Conservation (phyloP, 2,329 filamentous ascomycete genomes). For the Alternaria rosae region DNA sequence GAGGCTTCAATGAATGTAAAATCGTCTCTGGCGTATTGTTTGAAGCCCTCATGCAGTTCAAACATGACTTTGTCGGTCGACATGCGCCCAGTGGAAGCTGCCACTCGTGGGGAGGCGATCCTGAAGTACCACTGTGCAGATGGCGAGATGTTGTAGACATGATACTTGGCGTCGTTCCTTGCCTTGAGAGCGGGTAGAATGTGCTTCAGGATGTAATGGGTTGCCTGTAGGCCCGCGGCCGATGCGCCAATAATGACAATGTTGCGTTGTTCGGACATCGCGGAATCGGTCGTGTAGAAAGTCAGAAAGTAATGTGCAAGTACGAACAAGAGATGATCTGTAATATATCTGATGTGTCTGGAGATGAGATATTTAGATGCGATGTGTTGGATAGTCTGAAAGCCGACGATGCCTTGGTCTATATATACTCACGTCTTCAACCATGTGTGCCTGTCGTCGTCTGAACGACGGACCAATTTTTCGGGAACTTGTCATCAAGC, state of each 20-base stretch:
- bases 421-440: conserved; percentile 3
- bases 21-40: conserved; percentile 56
- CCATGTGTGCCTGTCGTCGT: background rate
- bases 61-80: conserved; percentile 58
- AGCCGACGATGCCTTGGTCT: background rate
- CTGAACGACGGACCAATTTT: conserved; percentile 1
- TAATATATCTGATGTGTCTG: background rate
- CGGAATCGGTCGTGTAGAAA: background rate
- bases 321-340: background rate
- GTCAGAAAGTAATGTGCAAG: background rate
- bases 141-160: conserved; percentile 63
- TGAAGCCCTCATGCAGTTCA: conserved; percentile 60
- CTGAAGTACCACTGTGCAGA: conserved; percentile 62
- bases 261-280: conserved; percentile 44
- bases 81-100: conserved; percentile 59
- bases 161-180: conserved; percentile 51
- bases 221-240: conserved; percentile 34
- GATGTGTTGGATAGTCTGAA: background rate
- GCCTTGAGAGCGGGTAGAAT: conserved; percentile 44
- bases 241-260: conserved; percentile 48
- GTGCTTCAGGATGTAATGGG: conserved; percentile 49
- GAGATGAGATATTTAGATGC: background rate
- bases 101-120: conserved; percentile 61
- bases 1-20: conserved; percentile 61
- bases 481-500: background rate